Evolutionary conservation across 805 yeast species (phyloP).

Genomic region (Cyberlindnera mycetangii): DNA sequence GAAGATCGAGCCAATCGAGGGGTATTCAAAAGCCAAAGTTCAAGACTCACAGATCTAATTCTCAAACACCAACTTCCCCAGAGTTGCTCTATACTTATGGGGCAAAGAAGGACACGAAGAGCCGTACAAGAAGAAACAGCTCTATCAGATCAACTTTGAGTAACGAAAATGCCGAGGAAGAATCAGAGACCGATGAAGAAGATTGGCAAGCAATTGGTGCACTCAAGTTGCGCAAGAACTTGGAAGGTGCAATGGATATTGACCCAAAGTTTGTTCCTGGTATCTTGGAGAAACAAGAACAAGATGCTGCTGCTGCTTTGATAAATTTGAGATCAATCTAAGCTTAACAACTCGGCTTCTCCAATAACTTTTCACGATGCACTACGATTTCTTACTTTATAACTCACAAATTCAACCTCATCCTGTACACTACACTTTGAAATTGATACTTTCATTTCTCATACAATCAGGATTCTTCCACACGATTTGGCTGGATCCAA

Average conservation of each 20-base stretch:
- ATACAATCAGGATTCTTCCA: neutral
- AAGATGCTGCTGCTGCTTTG: slow-evolving; percentile 62
- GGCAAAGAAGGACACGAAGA: slow-evolving; percentile 14
- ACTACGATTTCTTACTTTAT: neutral
- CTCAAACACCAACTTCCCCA: slow-evolving; percentile 35
- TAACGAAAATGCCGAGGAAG: slow-evolving; percentile 24
- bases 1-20: slow-evolving; percentile 18
- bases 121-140: slow-evolving; percentile 24
- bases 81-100: slow-evolving; percentile 22
- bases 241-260: slow-evolving; percentile 8
- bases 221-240: slow-evolving; percentile 47
- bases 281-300: slow-evolving; percentile 33
- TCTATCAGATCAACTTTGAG: slow-evolving; percentile 43
- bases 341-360: neutral
- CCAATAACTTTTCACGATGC: neutral
- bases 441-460: neutral
- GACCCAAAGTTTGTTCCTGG: slow-evolving; percentile 13
- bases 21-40: slow-evolving; percentile 27
- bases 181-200: slow-evolving; percentile 86
- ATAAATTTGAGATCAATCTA: slow-evolving; percentile 47
- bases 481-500: slow-evolving; percentile 2
- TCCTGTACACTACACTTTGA: neutral
- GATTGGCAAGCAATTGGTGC: slow-evolving; percentile 96
- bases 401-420: neutral
- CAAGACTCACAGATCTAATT: slow-evolving; percentile 32